These are phyloP conservation scores for Bombardia bombarda DNA, from an alignment of 495 filamentous ascomycete genomes.

Conservation along the genomic window DNA sequence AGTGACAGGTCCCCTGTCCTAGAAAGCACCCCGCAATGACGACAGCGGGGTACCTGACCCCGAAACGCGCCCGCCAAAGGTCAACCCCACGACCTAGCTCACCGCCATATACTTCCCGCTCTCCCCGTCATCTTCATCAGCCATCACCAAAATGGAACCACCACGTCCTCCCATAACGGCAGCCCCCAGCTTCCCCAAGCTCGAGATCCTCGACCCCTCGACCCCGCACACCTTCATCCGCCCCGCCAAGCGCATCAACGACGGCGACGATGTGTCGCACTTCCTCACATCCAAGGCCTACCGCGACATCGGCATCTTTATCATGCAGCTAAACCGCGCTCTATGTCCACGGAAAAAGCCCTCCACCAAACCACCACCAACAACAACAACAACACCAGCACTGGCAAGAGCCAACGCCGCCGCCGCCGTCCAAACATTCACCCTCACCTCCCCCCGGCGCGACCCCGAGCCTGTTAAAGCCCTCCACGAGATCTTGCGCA, in stretches of 20 bases:
- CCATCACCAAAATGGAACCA: constrained; percentile 3
- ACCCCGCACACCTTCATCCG: constrained; percentile 36
- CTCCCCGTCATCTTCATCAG: background rate
- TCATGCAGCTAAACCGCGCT: constrained; percentile 81
- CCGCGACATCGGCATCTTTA: constrained; percentile 73
- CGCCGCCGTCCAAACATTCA: constrained; percentile 37
- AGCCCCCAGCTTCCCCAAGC: constrained; percentile 14
- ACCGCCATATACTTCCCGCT: no score
- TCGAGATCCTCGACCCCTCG: constrained; percentile 25
- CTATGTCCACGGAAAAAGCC: constrained; percentile 60
- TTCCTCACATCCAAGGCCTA: constrained; percentile 80
- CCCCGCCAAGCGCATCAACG: constrained; percentile 74
- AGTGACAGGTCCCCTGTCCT: background rate
- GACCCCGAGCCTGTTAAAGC: constrained; percentile 45
- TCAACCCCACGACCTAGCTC: no score
- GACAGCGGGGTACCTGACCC: constrained; percentile 7
- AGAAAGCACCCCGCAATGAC: constrained; percentile 8
- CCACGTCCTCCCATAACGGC: constrained; percentile 1
- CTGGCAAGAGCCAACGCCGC: no score
- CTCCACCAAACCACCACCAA: background rate
- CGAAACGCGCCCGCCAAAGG: background rate
- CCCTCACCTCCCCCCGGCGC: constrained; percentile 20
- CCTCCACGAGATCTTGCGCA: constrained; percentile 54
- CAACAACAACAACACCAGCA: no score
- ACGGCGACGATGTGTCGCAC: constrained; percentile 63